Base-by-base conservation (phyloP, 1,139 yeast species). In the Meyerozyma guilliermondii region DNA sequence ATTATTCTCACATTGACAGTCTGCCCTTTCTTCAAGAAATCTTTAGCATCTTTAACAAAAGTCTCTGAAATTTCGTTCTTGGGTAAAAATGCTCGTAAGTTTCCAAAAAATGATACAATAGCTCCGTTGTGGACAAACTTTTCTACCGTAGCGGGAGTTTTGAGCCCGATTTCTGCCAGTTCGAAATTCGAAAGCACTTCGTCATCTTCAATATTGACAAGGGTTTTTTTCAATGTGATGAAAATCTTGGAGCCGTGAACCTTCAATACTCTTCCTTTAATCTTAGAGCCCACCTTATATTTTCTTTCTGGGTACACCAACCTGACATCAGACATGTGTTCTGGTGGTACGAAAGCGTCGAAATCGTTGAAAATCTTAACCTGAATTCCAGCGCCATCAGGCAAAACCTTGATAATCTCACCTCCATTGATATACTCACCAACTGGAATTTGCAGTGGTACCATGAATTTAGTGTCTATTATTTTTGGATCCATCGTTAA, bases 261-360 rank as follows among this genome's bases (percentile, higher is more conserved):
- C 42, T 60, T 67, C 50, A 76, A 62, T 8, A 77, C 79, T 63
- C 96, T 80, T 47, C 85, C 95, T 55, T 77, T 85, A 33, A 87
- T 86, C 52, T 82, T 85, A 40, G 83, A 69, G 8, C 96, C 98
- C 40, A 80, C 79, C 62, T 87, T 87, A 72, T 82, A 92, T 59
- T 89, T 87, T 68, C 92, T 80, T 63, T 92, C 98, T 5, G 98
- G 98, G 58, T 89, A 84, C 7, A 82, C 80, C 49, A 92, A 71
- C 58, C 81, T 84, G 46, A 86, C 76, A 61, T 92, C 99, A 51
- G 95, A 83, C 63, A 92, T 79, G 54, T 91, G 96, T 33, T 70
- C 59, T 26, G 81, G 71, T 17, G 89, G 86, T 27, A 87, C 98
- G 50, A 76, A 68, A 3, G 89, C 98, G 43, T 77, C 81, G 51